Percentiles rank a stretch among this genome's conserved stretches.
These are phyloP conservation scores for Citrus inodora DNA, from an alignment of 345 rosid species.

Conservation along the genomic window DNA sequence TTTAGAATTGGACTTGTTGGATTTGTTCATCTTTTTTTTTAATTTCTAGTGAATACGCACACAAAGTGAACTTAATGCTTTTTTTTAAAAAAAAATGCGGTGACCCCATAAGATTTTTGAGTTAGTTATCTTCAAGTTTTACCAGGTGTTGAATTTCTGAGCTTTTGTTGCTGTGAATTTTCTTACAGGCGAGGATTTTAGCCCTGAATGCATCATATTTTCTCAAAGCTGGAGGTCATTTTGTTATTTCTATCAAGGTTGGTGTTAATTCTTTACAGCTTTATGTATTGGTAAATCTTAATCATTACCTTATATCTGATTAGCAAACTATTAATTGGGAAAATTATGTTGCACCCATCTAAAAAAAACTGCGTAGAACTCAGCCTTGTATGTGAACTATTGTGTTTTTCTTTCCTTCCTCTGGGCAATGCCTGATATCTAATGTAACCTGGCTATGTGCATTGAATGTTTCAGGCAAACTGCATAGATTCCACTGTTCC, in stretches of 20 bases:
- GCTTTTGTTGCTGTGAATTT: too few relatives aligned
- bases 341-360: too few relatives aligned
- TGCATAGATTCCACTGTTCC: conserved; percentile 89
- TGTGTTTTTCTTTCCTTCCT: too few relatives aligned
- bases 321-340: too few relatives aligned
- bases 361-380: too few relatives aligned
- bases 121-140: background rate
- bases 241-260: conserved; percentile 98
- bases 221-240: conserved; percentile 91
- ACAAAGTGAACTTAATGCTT: background rate
- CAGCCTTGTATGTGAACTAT: too few relatives aligned
- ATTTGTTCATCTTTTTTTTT: background rate
- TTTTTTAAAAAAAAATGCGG: background rate
- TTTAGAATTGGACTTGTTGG: background rate
- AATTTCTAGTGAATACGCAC: background rate
- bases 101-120: background rate
- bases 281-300: background rate
- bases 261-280: conserved; percentile 7
- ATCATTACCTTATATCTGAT: background rate
- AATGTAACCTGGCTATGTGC: background rate
- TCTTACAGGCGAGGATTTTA: conserved; percentile 84
- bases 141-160: background rate
- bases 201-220: conserved; percentile 84
- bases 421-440: too few relatives aligned
- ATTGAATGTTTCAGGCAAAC: conserved; percentile 55